These are phyloP conservation scores for Podaxis carcinomalis DNA, from an alignment of 768 basidiomycete species.

Conservation along the genomic window DNA sequence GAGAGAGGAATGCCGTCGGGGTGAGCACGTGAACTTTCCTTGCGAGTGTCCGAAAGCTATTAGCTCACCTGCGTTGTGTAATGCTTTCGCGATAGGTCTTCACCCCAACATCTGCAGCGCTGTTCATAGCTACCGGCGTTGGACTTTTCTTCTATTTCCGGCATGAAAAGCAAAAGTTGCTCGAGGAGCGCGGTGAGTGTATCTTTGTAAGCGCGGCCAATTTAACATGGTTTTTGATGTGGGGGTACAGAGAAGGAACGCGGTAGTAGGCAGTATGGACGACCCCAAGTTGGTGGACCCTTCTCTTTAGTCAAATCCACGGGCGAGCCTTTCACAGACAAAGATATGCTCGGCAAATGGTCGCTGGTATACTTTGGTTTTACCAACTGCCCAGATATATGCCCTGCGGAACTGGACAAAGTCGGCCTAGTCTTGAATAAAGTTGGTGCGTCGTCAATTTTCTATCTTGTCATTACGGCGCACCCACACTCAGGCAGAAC, in stretches of 20 bases:
- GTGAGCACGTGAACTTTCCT: slow-evolving; percentile 4
- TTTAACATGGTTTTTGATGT: background rate
- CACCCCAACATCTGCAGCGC: slow-evolving; percentile 75
- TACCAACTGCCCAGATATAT: slow-evolving; percentile 99
- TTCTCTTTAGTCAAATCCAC: slow-evolving; percentile 72
- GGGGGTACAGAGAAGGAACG: slow-evolving; percentile 62
- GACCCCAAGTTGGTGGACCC: slow-evolving; percentile 88
- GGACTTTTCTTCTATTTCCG: slow-evolving; percentile 88
- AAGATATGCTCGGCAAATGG: slow-evolving; percentile 87
- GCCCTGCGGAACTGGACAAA: slow-evolving; percentile 97
- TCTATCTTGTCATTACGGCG: background rate
- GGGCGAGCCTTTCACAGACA: slow-evolving; percentile 71
- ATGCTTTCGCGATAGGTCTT: slow-evolving; percentile 61
- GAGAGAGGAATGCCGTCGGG: slow-evolving; percentile 8
- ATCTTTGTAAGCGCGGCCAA: background rate
- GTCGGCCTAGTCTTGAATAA: slow-evolving; percentile 71
- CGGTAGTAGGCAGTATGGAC: slow-evolving; percentile 69
- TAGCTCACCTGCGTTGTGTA: background rate
- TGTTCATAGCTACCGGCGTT: slow-evolving; percentile 81
- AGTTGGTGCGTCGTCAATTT: slow-evolving; percentile 51
- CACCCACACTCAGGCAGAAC: slow-evolving; percentile 41
- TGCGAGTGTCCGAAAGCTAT: background rate
- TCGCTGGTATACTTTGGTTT: slow-evolving; percentile 97
- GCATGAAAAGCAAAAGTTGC: slow-evolving; percentile 75
- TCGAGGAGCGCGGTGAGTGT: slow-evolving; percentile 68